These are phyloP conservation scores for Dianthus caryophyllus DNA, from an alignment of 148 eudicot genomes.

Conservation along the genomic window DNA sequence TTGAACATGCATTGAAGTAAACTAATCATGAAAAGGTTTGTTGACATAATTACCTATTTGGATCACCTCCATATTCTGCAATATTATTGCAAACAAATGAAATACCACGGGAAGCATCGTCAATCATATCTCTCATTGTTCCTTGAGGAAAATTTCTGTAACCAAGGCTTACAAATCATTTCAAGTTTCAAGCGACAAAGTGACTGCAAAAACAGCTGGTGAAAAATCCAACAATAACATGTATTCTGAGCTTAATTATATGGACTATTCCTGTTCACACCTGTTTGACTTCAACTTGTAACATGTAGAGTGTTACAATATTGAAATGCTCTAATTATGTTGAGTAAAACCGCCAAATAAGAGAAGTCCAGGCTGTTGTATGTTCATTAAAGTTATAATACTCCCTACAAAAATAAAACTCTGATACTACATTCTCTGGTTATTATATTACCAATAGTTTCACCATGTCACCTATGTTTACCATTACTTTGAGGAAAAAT, in stretches of 20 bases:
- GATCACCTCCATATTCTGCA: slow-evolving; percentile 97
- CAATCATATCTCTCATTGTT: slow-evolving; percentile 87
- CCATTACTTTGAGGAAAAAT: no score
- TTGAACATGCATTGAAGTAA: not conserved
- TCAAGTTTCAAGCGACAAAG: not conserved
- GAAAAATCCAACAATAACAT: not conserved
- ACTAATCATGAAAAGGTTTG: not conserved
- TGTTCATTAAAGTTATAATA: no score
- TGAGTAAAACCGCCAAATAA: no score
- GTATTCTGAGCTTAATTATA: not conserved
- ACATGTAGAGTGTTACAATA: no score
- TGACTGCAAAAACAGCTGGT: not conserved
- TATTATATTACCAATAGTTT: no score
- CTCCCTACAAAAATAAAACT: no score
- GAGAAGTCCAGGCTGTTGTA: no score
- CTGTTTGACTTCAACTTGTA: no score
- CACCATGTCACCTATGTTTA: no score
- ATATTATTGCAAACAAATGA: slow-evolving; percentile 87
- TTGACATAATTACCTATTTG: slow-evolving; percentile 50
- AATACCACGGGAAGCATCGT: slow-evolving; percentile 86
- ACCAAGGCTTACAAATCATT: not conserved
- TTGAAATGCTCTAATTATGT: no score
- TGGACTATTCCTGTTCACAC: not conserved
- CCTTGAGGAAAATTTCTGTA: slow-evolving; percentile 95
- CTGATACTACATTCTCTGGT: no score